Conservation (phyloP, 225 moss, liverwort and hornwort species). For the Sphagnum tenellum region DNA sequence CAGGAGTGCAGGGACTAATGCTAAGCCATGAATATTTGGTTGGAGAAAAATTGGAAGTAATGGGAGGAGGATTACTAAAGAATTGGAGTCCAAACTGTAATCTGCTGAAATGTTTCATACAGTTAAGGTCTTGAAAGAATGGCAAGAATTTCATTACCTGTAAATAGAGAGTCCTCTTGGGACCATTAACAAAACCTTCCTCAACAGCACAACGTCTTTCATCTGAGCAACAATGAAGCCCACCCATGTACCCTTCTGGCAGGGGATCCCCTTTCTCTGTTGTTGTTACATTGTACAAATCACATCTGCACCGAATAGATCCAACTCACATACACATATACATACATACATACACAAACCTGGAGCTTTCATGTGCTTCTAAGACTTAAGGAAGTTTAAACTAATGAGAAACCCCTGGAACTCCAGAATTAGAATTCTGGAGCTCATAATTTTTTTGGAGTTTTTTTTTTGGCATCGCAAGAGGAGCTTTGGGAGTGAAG, state of each 20-base stretch:
- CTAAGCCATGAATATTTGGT: no score
- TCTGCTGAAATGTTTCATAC: no score
- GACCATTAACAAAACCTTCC: not conserved
- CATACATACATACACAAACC: not conserved
- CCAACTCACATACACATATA: not conserved
- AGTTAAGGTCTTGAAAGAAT: no score
- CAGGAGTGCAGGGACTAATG: no score
- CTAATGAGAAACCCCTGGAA: not conserved
- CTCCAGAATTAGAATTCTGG: not conserved
- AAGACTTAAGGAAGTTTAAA: not conserved
- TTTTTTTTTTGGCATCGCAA: not conserved
- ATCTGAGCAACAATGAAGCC: not conserved
- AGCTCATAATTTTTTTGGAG: not conserved
- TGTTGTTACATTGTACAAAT: not conserved
- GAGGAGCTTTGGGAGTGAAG: not conserved
- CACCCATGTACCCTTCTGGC: not conserved
- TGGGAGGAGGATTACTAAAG: not conserved
- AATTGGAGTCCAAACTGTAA: not conserved
- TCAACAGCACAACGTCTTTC: not conserved
- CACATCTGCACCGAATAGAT: slow-evolving; percentile 1
- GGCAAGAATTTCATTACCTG: not conserved
- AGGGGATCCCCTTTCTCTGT: not conserved
- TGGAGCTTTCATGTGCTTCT: not conserved
- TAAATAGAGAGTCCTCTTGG: not conserved
- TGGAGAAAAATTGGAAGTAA: no score